phyloP scores from a whole-genome alignment of 2,329 filamentous ascomycete species.

The Colletotrichum sansevieriae region DNA sequence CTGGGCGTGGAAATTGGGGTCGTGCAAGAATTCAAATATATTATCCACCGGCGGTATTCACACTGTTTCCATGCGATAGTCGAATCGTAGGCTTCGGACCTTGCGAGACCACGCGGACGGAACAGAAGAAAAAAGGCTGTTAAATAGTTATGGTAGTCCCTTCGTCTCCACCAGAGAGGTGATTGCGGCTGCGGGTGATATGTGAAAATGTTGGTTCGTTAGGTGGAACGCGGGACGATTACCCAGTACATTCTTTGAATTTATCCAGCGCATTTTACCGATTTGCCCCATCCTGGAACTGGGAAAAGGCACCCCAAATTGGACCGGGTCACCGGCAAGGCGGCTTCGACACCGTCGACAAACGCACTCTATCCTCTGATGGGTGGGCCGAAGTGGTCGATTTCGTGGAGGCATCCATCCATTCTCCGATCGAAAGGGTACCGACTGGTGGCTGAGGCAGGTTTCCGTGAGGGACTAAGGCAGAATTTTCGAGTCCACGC shows the following conservation, averaged over 20 bases:
- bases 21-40: no score
- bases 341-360: neutral
- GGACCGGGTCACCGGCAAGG: neutral
- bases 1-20: conserved; percentile 16
- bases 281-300: conserved; percentile 34
- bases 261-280: conserved; percentile 44
- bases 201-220: conserved; percentile 33
- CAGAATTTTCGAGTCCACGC: neutral
- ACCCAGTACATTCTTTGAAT: conserved; percentile 38
- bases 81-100: no score
- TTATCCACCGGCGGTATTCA: no score
- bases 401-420: neutral
- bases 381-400: neutral
- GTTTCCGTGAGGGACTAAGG: neutral
- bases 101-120: no score
- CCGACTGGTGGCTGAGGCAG: neutral
- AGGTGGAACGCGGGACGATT: conserved; percentile 41
- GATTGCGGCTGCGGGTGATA: conserved; percentile 25
- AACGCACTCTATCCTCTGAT: no score
- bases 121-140: conserved; percentile 6
- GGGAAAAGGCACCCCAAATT: conserved; percentile 5
- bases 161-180: conserved; percentile 17
- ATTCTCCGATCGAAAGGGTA: no score
- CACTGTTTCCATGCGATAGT: neutral
- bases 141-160: conserved; percentile 15